Evolutionary conservation across 208 protist genomes (phyloP), one percentile per base, ranked within the genome.

Genomic region (Leishmania major): DNA sequence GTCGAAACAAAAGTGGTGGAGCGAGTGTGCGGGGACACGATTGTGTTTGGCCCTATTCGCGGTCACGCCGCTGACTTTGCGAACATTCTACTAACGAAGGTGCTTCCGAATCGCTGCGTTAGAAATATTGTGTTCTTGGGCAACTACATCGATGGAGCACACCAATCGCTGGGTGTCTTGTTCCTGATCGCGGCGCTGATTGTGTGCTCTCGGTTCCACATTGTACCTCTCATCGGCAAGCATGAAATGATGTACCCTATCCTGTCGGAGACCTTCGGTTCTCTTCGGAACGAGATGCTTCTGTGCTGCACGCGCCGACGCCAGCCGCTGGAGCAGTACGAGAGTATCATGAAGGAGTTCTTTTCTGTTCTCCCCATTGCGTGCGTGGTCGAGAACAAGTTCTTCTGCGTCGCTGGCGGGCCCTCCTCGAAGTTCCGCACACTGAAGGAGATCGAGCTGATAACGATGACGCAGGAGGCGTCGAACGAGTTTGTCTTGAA

Each of bases 161-260:
- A 97, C 78, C 85, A 93, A 35, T 95, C 92, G 22, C 73, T 96
- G 19, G 91, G 92, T 74, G 88, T 95, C 59, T 83, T 97, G 5
- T 95, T 93, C 77, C 80, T 97, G 13, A 69, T 97, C 7, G 81
- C 91, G 1, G 67, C 93, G 25, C 87, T 95, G 8, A 80, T 95
- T 57, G 80, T 90, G n/a, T 87, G 93, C 79, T 85, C 83, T 28
- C 86, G 83, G 13, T 87, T 84, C 64, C 77, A 76, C 66, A 86
- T 97, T 19, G 82, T 91, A 15, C 89, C 90, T 7, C 87, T 96
- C 25, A 84, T 95, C 51, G 94, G 94, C 43, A 87, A 87, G 66
- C 94, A 97, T 75, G 94, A 97, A 80, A 91, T 96, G 83, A 80
- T 92, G 37, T 97, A 96, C 78, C 91, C 92, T 11, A 86, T 93